Evolutionary conservation across 2,329 filamentous ascomycete species (phyloP).

Genomic region (Claviceps pazoutovae): DNA sequence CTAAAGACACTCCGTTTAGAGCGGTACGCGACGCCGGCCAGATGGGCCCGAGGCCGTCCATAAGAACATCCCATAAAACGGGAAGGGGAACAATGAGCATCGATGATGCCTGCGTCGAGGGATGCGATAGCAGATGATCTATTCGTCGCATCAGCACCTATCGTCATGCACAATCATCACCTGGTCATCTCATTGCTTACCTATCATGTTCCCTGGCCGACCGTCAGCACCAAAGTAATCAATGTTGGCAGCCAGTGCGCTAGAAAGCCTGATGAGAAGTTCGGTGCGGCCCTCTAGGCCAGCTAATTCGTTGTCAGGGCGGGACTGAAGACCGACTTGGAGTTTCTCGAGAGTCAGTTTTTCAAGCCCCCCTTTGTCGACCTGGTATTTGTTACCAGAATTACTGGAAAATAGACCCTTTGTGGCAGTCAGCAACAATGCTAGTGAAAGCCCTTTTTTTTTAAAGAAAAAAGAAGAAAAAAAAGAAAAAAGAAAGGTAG

Average conservation of each 20-base stretch:
- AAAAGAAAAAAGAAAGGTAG: neutral
- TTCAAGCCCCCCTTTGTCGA: conserved; percentile 70
- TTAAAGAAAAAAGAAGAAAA: neutral
- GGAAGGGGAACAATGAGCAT: conserved; percentile 77
- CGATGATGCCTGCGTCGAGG: conserved; percentile 76
- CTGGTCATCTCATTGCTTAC: conserved; percentile 33
- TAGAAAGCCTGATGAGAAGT: conserved; percentile 59
- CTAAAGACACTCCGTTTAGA: conserved; percentile 74
- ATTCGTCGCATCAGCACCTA: conserved; percentile 17
- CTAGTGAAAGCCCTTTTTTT: too few relatives aligned
- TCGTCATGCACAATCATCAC: neutral
- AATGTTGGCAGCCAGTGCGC: conserved; percentile 59
- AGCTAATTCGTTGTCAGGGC: conserved; percentile 64
- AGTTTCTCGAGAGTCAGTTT: conserved; percentile 61
- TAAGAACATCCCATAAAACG: conserved; percentile 80
- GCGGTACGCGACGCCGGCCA: conserved; percentile 81
- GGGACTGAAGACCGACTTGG: conserved; percentile 73
- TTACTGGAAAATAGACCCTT: conserved; percentile 77
- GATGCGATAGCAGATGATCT: conserved; percentile 85
- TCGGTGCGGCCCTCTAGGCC: conserved; percentile 75
- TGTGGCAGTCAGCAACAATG: neutral
- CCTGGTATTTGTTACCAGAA: conserved; percentile 67
- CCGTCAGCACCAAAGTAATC: conserved; percentile 76
- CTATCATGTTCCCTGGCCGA: conserved; percentile 86
- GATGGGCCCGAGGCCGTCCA: conserved; percentile 72